Conservation (phyloP, 192 early-diverging fungal species). For the Umbelopsis sp. region DNA sequence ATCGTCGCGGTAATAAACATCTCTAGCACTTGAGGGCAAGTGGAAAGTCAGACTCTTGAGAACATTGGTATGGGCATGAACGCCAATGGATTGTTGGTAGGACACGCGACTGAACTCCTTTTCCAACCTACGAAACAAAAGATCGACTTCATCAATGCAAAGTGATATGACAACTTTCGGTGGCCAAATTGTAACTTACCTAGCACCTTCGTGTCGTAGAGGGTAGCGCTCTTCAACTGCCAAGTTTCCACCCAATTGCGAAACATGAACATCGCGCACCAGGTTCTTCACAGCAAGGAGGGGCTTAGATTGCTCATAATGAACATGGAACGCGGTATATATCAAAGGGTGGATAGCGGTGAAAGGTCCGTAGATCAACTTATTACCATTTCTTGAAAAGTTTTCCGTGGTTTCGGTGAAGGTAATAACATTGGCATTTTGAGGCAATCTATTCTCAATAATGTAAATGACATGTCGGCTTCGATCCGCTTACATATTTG, state of each 20-base stretch:
- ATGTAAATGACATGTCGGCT: background rate
- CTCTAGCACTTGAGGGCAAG: constrained; percentile 70
- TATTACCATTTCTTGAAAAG: constrained; percentile 51
- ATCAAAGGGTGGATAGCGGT: constrained; percentile 44
- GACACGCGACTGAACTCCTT: constrained; percentile 77
- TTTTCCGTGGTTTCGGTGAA: constrained; percentile 40
- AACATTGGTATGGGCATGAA: constrained; percentile 52
- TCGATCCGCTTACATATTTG: background rate
- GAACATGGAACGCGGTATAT: constrained; percentile 52
- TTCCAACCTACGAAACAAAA: constrained; percentile 50
- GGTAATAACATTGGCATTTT: constrained; percentile 39
- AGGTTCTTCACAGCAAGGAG: constrained; percentile 61
- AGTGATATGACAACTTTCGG: constrained; percentile 26
- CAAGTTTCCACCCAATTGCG: constrained; percentile 83
- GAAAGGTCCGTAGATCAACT: constrained; percentile 79
- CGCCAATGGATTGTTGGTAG: constrained; percentile 49
- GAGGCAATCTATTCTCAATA: constrained; percentile 32
- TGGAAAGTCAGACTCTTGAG: constrained; percentile 53
- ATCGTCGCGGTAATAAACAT: constrained; percentile 86
- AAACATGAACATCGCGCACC: constrained; percentile 76
- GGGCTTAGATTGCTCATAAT: constrained; percentile 66
- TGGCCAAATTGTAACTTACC: constrained; percentile 55
- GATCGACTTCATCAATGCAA: background rate
- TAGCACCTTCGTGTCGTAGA: constrained; percentile 76
- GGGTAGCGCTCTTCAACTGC: constrained; percentile 82